A percentile compares a stretch with the other conserved stretches of the same genome.
Conservation (phyloP, 345 rosid species). For the Raphanus sativus region DNA sequence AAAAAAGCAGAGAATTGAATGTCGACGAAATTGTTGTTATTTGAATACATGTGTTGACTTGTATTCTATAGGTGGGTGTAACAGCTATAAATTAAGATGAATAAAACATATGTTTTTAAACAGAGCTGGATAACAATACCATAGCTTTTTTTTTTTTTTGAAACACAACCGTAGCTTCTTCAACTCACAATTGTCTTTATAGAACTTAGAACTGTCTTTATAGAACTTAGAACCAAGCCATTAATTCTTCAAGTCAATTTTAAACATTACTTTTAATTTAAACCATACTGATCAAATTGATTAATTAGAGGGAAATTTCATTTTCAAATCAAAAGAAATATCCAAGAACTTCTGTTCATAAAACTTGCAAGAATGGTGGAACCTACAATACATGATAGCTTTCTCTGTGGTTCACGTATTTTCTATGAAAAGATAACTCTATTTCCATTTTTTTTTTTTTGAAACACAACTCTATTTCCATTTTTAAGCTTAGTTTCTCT, state of each 20-base stretch:
- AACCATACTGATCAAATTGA: too few relatives aligned
- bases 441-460: too few relatives aligned
- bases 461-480: neutral
- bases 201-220: too few relatives aligned
- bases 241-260: too few relatives aligned
- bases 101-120: neutral
- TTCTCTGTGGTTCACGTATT: neutral
- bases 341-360: neutral
- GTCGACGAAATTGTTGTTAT: neutral
- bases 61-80: neutral
- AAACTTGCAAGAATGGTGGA: neutral
- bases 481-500: neutral
- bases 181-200: neutral
- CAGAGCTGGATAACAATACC: too few relatives aligned
- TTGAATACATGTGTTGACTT: neutral
- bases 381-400: conserved; percentile 1
- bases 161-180: neutral
- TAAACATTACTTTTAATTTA: too few relatives aligned
- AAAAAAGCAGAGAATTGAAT: neutral
- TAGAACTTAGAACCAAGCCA: too few relatives aligned
- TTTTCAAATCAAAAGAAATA: neutral
- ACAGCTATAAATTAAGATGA: neutral
- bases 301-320: neutral
- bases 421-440: neutral
- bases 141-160: too few relatives aligned